Evolutionary conservation across 768 basidiomycete genomes (phyloP), one percentile per base, ranked within the genome.

Genomic region (Podaxis rugospora): DNA sequence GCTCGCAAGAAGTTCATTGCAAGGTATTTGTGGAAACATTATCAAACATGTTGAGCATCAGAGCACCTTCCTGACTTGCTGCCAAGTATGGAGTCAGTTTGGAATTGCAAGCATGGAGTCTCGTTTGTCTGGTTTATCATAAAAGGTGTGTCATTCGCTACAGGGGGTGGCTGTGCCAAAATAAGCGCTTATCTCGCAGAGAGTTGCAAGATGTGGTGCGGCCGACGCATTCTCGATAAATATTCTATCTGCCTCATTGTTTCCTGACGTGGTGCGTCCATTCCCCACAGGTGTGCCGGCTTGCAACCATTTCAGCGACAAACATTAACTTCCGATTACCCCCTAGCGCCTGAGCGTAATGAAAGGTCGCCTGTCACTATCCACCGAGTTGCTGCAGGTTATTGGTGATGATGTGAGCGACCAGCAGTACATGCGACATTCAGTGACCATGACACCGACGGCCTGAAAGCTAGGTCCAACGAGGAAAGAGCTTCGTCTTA

Each of bases 301-400:
- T 44, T n/a, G 16, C 16, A 44, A 7, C 18, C 16, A 9, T 5
- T 44, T 2, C 25, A 49, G 47, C 21, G 47, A 23, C 21, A 21
- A 10, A 23, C 21, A 23, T 13, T 49, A 21, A 23, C 21, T 23
- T 21, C 21, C 5, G 23, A 23, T 4, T 25, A 23, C 23, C 21
- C 21, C 10, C 23, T 13, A 44, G 18, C 32, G 18, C 42, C 16
- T 44, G 42, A n/a, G n/a, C 42, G 6, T 9, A 21, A 49, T 49
- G 47, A 49, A 18, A 11, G 57, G 57, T 7, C 57, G 52, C 16
- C n/a, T 59, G 23, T 39, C 49, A 25, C 44, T 59, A 35, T 49
- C 49, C 27, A 49, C 57, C 10, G 57, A 58, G 49, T 25, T 58
- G 32, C 57, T 58, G 32, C 57, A 58, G 36, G 47, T 49, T 23